Evolutionary conservation across 208 protist genomes (phyloP).

Genomic region (Trypanosoma rangeli): DNA sequence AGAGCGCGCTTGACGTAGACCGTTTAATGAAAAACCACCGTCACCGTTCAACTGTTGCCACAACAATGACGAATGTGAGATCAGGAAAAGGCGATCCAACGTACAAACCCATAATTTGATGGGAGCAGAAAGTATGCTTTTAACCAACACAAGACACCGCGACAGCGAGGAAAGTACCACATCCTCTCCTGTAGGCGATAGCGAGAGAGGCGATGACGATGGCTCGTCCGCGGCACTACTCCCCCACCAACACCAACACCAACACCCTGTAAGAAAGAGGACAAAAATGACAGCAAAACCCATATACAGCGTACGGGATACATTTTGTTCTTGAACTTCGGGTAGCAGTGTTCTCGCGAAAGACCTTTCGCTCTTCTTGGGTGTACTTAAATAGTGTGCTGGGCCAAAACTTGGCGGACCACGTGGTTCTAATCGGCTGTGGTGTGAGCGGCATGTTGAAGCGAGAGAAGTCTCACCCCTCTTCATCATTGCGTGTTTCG

Average conservation of each 20-base stretch:
- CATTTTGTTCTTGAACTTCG: not conserved
- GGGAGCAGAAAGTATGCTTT: not conserved
- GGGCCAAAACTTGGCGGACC: constrained; percentile 58
- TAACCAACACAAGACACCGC: not conserved
- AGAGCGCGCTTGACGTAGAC: not conserved
- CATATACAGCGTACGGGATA: not conserved
- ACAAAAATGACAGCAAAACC: not conserved
- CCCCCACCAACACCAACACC: not conserved
- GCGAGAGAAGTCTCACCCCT: constrained; percentile 1
- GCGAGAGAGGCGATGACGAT: not conserved
- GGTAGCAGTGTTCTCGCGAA: not conserved
- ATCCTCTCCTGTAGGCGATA: no score
- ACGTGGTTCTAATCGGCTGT: constrained; percentile 60
- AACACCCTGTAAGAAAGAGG: not conserved
- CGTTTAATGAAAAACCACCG: not conserved
- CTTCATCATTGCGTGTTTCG: not conserved
- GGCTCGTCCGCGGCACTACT: not conserved
- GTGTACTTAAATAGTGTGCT: not conserved
- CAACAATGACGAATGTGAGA: not conserved
- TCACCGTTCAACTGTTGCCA: not conserved
- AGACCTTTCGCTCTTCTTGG: not conserved
- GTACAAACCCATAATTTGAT: not conserved
- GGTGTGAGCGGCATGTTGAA: constrained; percentile 50
- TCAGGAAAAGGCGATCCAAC: not conserved
- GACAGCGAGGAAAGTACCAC: not conserved